Conservation (phyloP, 495 filamentous ascomycete genomes). For the Aspergillus heteromorphus region DNA sequence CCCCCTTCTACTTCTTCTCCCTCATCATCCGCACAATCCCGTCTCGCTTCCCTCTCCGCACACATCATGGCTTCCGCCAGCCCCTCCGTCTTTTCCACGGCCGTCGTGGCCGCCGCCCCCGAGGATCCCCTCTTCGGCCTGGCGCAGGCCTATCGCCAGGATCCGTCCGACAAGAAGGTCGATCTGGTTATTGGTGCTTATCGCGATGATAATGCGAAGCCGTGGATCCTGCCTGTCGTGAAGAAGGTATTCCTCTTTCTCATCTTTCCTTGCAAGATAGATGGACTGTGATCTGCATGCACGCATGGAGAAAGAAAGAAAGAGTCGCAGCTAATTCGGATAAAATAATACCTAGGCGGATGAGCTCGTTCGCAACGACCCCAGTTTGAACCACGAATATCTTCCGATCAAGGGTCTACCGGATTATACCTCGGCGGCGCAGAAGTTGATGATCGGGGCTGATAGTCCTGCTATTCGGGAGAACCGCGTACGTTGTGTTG, state of each 20-base stretch:
- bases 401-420: slow-evolving; percentile 89
- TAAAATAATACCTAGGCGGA: slow-evolving; percentile 81
- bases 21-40: slow-evolving; percentile 24
- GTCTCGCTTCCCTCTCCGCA: slow-evolving; percentile 37
- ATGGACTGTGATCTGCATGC: no score
- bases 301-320: no score
- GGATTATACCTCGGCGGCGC: slow-evolving; percentile 78
- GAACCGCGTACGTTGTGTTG: slow-evolving; percentile 71
- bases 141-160: slow-evolving; percentile 80
- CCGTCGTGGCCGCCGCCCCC: slow-evolving; percentile 81
- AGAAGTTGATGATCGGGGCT: slow-evolving; percentile 79
- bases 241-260: slow-evolving; percentile 62
- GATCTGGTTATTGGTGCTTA: slow-evolving; percentile 97
- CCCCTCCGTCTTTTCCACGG: slow-evolving; percentile 67
- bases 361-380: slow-evolving; percentile 77
- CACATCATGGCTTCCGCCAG: slow-evolving; percentile 43
- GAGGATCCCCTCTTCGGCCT: slow-evolving; percentile 95
- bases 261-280: no score
- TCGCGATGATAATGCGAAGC: slow-evolving; percentile 90
- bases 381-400: slow-evolving; percentile 94
- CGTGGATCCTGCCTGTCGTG: slow-evolving; percentile 96
- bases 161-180: slow-evolving; percentile 80
- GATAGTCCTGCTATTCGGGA: slow-evolving; percentile 78
- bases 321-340: slow-evolving; percentile 10
- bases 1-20: slow-evolving; percentile 19